A percentile compares a stretch with the other conserved stretches of the same genome.
phyloP scores from a whole-genome alignment of 441 rosid species.

The Manihot esculenta region DNA sequence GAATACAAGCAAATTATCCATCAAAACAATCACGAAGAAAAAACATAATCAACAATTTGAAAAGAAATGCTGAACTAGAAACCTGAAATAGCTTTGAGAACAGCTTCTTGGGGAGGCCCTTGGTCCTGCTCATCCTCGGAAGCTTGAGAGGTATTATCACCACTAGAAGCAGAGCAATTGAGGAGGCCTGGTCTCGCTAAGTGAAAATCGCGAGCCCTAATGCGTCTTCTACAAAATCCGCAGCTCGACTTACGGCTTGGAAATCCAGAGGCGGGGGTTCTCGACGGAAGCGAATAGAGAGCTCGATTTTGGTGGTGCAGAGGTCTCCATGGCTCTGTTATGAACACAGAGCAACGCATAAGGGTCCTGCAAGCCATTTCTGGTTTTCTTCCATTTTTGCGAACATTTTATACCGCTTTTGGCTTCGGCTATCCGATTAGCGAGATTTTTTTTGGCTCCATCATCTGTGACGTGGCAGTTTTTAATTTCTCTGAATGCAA shows the following conservation, averaged over 20 bases:
- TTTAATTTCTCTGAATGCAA: not conserved
- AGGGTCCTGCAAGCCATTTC: conserved; percentile 71
- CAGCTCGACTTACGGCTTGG: conserved; percentile 26
- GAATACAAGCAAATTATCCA: conserved; percentile 9
- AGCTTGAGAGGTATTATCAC: not conserved
- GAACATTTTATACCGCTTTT: not conserved
- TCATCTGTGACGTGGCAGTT: conserved; percentile 16
- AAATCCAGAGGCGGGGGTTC: conserved; percentile 20
- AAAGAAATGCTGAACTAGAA: not conserved
- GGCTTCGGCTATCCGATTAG: conserved; percentile 12
- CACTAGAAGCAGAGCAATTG: conserved; percentile 38
- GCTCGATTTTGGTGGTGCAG: conserved; percentile 31
- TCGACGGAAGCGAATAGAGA: conserved; percentile 32
- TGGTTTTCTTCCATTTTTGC: not conserved
- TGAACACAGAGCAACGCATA: conserved; percentile 48
- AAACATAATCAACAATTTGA: not conserved
- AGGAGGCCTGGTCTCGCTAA: conserved; percentile 28
- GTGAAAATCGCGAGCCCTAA: conserved; percentile 41
- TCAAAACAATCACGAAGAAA: not conserved
- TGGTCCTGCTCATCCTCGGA: conserved; percentile 58
- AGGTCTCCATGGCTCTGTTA: conserved; percentile 53
- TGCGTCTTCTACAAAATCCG: conserved; percentile 28
- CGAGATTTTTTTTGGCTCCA: not conserved
- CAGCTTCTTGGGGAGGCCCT: conserved; percentile 93
- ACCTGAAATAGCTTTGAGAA: conserved; percentile 95